Percentiles rank a stretch among this genome's conserved stretches.
Conservation (phyloP, 2,329 filamentous ascomycete species). For the Phialophora verrucosa region DNA sequence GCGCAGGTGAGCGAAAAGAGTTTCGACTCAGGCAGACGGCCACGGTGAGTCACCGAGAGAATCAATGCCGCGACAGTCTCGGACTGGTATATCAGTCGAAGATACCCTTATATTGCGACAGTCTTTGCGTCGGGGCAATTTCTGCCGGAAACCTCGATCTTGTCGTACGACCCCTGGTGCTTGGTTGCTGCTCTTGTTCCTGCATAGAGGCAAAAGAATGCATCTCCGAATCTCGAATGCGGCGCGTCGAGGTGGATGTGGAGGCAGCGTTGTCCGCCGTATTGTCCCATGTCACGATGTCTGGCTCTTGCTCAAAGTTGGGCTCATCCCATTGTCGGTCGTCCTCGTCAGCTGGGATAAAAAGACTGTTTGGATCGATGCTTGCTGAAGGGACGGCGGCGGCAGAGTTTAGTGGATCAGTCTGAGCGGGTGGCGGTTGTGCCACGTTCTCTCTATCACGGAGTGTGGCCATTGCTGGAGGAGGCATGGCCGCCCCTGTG, state of each 20-base stretch:
- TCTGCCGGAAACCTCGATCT: constrained; percentile 40
- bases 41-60: neutral
- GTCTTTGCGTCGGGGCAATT: constrained; percentile 55
- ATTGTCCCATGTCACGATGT: constrained; percentile 54
- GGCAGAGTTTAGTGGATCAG: constrained; percentile 28
- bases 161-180: neutral
- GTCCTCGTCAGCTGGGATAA: constrained; percentile 64
- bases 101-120: constrained; percentile 55
- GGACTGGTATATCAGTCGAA: constrained; percentile 47
- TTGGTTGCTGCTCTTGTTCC: constrained; percentile 28
- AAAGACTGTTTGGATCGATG: constrained; percentile 63
- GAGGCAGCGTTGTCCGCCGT: constrained; percentile 68
- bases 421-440: constrained; percentile 35
- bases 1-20: neutral
- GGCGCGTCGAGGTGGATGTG: constrained; percentile 44
- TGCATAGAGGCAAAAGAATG: constrained; percentile 36
- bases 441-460: constrained; percentile 20
- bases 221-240: constrained; percentile 46
- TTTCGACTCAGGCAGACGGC: neutral
- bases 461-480: constrained; percentile 34
- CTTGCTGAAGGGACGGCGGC: constrained; percentile 47
- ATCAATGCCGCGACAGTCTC: neutral
- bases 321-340: constrained; percentile 63
- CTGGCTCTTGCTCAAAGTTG: constrained; percentile 58
- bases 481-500: constrained; percentile 35